These are phyloP conservation scores for Aureobasidium sp. DNA, from an alignment of 2,329 filamentous ascomycete species.

Conservation along the genomic window DNA sequence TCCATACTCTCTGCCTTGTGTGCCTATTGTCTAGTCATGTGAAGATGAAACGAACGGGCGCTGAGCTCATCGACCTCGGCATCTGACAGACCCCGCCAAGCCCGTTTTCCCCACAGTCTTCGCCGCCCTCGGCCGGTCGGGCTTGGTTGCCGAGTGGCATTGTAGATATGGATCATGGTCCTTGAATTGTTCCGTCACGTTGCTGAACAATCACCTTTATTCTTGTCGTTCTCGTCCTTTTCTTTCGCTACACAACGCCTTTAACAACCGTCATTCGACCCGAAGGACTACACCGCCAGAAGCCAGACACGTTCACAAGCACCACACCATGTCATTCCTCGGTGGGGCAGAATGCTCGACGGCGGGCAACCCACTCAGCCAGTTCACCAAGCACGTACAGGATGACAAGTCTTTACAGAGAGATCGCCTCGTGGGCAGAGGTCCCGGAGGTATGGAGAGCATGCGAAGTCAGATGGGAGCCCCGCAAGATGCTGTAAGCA, in stretches of 20 bases:
- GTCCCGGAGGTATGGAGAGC: constrained; percentile 63
- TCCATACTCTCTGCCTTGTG: not conserved
- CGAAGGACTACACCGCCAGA: not conserved
- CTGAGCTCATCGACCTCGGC: not conserved
- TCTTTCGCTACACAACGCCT: not conserved
- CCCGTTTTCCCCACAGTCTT: not conserved
- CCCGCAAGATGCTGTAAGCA: constrained; percentile 62
- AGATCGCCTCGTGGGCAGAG: constrained; percentile 74
- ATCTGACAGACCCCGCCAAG: not conserved
- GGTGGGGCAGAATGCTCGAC: constrained; percentile 96
- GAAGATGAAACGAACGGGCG: not conserved
- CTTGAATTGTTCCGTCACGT: not conserved
- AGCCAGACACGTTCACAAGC: not conserved
- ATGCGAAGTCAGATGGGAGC: constrained; percentile 64
- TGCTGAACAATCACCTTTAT: constrained; percentile 1
- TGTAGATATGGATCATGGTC: not conserved
- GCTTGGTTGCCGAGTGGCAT: not conserved
- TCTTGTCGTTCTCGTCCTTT: not conserved
- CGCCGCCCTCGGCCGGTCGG: constrained; percentile 1
- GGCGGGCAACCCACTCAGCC: constrained; percentile 88
- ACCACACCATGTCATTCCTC: constrained; percentile 74
- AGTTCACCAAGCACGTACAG: constrained; percentile 95
- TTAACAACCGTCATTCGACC: not conserved
- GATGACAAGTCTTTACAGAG: constrained; percentile 93
- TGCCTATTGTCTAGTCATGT: not conserved